A percentile compares a stretch with the other conserved stretches of the same genome.
phyloP scores from a whole-genome alignment of 2,329 filamentous ascomycete species.

The Lachnellula willkommii region DNA sequence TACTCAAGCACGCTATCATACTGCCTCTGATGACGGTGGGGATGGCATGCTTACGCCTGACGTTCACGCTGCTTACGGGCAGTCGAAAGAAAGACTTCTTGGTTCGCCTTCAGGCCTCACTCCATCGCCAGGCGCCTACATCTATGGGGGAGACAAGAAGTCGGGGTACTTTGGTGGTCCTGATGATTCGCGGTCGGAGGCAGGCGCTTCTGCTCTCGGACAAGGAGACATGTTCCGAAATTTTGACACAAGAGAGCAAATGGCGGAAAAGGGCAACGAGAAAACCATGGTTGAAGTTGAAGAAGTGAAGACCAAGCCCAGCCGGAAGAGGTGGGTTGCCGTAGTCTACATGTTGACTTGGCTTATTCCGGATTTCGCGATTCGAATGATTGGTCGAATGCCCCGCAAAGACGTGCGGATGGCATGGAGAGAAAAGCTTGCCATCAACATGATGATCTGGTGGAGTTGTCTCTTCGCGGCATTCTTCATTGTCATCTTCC shows the following conservation, averaged over 20 bases:
- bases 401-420: conserved; percentile 86
- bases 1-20: conserved; percentile 47
- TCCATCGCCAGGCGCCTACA: conserved; percentile 53
- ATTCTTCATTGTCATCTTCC: conserved; percentile 90
- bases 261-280: conserved; percentile 92
- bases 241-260: conserved; percentile 85
- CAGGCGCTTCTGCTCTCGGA: conserved; percentile 83
- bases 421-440: conserved; percentile 96
- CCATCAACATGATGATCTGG: conserved; percentile 98
- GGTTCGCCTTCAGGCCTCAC: conserved; percentile 44
- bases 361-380: conserved; percentile 78
- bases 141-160: conserved; percentile 68
- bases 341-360: conserved; percentile 80
- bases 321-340: conserved; percentile 86
- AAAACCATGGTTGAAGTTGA: conserved; percentile 89
- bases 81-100: conserved; percentile 56
- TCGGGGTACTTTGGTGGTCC: conserved; percentile 73
- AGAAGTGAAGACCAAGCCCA: conserved; percentile 68
- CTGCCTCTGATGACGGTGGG: conserved; percentile 55
- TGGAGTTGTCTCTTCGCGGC: conserved; percentile 68
- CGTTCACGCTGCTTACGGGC: conserved; percentile 47
- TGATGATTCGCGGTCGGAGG: conserved; percentile 81
- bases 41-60: conserved; percentile 56
- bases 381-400: conserved; percentile 75
- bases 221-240: conserved; percentile 98